Conservation (phyloP, 345 rosid genomes). For the Salix udensis region DNA sequence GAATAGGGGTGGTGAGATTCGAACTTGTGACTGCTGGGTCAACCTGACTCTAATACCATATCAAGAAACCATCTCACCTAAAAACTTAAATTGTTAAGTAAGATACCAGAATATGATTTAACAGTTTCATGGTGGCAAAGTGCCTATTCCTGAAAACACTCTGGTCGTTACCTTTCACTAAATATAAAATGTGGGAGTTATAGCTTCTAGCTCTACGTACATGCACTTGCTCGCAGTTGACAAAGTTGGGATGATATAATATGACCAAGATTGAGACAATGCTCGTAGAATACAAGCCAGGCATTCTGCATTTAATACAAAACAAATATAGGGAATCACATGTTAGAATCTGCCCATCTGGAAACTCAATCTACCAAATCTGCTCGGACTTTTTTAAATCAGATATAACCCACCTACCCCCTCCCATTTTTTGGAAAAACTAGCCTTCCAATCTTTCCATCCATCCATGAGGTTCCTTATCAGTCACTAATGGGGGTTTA, state of each 20-base stretch:
- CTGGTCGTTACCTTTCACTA: neutral
- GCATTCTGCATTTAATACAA: neutral
- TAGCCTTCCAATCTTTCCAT: neutral
- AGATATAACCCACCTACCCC: neutral
- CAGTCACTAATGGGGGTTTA: neutral
- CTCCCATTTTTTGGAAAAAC: neutral
- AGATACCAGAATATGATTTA: fast-evolving
- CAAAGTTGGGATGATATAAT: neutral
- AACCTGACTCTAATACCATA: no score
- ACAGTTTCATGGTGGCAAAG: neutral
- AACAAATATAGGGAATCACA: neutral
- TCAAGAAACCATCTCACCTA: no score
- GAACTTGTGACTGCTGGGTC: no score
- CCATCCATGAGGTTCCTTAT: neutral
- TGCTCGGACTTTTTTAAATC: neutral
- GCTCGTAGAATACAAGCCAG: neutral
- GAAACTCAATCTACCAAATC: neutral
- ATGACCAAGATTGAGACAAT: neutral
- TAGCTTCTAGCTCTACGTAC: neutral
- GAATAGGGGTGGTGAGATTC: no score
- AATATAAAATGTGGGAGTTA: neutral
- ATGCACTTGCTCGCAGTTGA: neutral
- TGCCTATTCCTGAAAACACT: neutral
- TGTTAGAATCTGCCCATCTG: conserved; percentile 7
- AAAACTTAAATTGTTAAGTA: no score